Conservation (phyloP, 1,139 yeast species). For the Pichia sp. region DNA sequence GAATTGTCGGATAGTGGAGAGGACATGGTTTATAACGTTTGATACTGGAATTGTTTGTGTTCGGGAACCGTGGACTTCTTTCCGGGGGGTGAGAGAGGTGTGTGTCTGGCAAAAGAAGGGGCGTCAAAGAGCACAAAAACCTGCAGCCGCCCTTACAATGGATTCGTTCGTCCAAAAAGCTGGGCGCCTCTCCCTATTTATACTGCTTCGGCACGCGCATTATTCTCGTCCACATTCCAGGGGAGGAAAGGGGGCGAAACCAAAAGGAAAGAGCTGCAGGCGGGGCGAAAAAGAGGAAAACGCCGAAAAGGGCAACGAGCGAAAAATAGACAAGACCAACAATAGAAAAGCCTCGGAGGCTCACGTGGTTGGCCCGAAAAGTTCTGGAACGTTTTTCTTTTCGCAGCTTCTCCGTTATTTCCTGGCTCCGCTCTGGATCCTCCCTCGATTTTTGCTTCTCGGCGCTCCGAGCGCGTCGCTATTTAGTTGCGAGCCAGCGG, state of each 20-base stretch:
- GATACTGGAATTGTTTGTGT: neutral
- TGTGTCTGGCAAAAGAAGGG: slow-evolving; percentile 4
- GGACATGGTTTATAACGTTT: slow-evolving; percentile 7
- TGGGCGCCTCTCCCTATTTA: neutral
- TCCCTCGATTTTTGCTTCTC: too few relatives aligned
- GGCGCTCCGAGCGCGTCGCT: too few relatives aligned
- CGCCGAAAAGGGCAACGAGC: neutral
- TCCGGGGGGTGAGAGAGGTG: neutral
- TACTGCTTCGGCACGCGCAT: neutral
- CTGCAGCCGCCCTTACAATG: neutral
- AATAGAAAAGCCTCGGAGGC: neutral
- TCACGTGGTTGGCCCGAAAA: neutral
- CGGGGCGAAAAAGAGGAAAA: neutral
- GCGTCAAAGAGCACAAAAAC: neutral
- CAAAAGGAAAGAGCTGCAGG: neutral
- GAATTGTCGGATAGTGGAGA: slow-evolving; percentile 7
- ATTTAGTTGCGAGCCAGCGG: too few relatives aligned
- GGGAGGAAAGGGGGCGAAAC: neutral
- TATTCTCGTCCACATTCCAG: neutral
- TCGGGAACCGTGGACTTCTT: neutral
- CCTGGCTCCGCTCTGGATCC: neutral
- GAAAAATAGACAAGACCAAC: neutral
- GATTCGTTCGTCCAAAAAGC: neutral
- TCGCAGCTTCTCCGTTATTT: neutral
- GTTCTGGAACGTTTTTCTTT: neutral